Evolutionary conservation across 768 basidiomycete genomes (phyloP), one percentile per base, ranked within the genome.

Genomic region (Suillus discolor): DNA sequence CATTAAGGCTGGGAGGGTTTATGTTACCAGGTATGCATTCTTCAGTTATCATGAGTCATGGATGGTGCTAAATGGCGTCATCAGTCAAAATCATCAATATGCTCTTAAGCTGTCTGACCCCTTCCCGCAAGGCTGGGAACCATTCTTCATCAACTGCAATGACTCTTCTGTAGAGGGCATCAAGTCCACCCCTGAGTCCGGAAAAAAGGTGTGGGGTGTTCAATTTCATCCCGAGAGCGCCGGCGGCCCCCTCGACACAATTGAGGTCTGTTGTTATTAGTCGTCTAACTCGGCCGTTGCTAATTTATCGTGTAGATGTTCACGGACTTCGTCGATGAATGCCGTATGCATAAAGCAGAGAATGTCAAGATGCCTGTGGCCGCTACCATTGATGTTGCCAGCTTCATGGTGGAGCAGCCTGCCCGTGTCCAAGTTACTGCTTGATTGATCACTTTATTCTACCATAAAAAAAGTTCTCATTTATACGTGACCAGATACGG

Each of bases 131-230:
- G 97, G 96, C 20, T 99, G 95, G 96, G 95, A 97, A 71, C 97
- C 97, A 0, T 99, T 97, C 86, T 99, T 99, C 84, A 97, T 99
- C 82, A 99, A 98, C 80, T 97, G 95, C 80, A 99, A 98, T 73
- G 97, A 99, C 79, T 98, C 97, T 18, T 97, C 95, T 1, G 96
- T 99, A 18, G 97, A 99, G 76, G 97, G 97, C 45, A 97, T 99
- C 84, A 98, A 96, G 80, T 96, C 95, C 20, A 97, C 97, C 2
- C 74, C 81, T 0, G 91, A 89, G 12, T 96, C 94, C 28, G 95
- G 95, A 62, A 94, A 90, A 81, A 90, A 88, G 68, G 85, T 99
- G 38, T 99, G 96, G 94, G 97, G 97, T 70, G 97, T 99, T 25
- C 97, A 99, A 74, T 99, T 99, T 89, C 97, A 99, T 78, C 97